Evolutionary conservation across 805 yeast genomes (phyloP).

Genomic region (Metschnikowia colocasiae): DNA sequence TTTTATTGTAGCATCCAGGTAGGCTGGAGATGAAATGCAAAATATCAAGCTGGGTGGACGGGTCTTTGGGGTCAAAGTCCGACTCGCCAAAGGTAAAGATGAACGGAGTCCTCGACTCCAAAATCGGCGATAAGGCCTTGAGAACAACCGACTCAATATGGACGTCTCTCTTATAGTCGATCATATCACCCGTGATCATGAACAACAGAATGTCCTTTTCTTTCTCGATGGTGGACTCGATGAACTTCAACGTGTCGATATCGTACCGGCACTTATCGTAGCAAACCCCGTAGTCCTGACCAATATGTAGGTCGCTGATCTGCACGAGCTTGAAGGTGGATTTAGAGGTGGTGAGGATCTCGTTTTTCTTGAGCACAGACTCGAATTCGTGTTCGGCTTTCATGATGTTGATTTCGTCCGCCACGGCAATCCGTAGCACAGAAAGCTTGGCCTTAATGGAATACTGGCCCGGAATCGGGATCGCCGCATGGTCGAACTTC

Average conservation of each 20-base stretch:
- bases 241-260: conserved; percentile 28
- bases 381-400: conserved; percentile 15
- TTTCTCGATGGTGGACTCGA: conserved; percentile 21
- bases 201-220: conserved; percentile 34
- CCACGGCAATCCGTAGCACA: conserved; percentile 18
- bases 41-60: conserved; percentile 16
- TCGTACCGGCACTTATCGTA: conserved; percentile 26
- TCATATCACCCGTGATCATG: conserved; percentile 40
- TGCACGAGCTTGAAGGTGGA: conserved; percentile 34
- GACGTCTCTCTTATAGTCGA: conserved; percentile 25
- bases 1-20: conserved; percentile 35
- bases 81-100: conserved; percentile 40
- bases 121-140: conserved; percentile 33
- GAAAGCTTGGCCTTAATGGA: conserved; percentile 21
- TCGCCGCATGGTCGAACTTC: conserved; percentile 18
- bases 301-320: conserved; percentile 39
- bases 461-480: conserved; percentile 17
- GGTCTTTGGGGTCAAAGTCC: conserved; percentile 18
- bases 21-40: conserved; percentile 30
- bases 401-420: conserved; percentile 14
- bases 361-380: conserved; percentile 15
- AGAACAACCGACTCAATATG: conserved; percentile 30
- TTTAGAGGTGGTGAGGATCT: conserved; percentile 14
- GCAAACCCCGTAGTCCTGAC: conserved; percentile 26
- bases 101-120: conserved; percentile 29